A percentile compares a stretch with the other conserved stretches of the same genome.
These are phyloP conservation scores for Podila epigama DNA, from an alignment of 192 early-diverging fungal species.

Conservation along the genomic window DNA sequence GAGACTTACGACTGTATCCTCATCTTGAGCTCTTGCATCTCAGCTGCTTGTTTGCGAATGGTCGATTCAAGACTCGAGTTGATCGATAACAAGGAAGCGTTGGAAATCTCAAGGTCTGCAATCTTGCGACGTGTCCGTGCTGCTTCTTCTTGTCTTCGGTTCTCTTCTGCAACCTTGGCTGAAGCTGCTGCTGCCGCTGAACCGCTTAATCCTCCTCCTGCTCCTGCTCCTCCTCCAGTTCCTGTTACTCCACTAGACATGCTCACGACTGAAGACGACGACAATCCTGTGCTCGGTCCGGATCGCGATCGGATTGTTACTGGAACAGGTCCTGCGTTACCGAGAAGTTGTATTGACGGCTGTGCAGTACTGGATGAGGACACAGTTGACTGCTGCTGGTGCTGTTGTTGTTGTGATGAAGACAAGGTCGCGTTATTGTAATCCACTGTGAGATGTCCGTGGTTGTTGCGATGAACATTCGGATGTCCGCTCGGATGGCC, in stretches of 20 bases:
- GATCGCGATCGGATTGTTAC: neutral
- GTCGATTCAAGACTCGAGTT: constrained; percentile 60
- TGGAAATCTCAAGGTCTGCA: constrained; percentile 65
- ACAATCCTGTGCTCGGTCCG: no score
- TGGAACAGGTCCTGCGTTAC: neutral
- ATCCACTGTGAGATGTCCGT: neutral
- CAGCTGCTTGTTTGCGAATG: constrained; percentile 55
- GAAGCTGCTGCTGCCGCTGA: neutral
- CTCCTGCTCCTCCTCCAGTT: constrained; percentile 26
- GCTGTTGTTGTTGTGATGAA: neutral
- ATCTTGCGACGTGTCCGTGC: constrained; percentile 51
- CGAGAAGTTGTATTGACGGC: neutral
- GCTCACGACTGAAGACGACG: no score
- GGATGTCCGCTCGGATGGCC: neutral
- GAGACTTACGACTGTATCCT: constrained; percentile 39
- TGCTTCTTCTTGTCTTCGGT: constrained; percentile 24
- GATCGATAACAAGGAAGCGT: constrained; percentile 54
- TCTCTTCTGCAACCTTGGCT: constrained; percentile 10
- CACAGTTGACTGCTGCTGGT: no score
- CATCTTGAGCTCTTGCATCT: constrained; percentile 57
- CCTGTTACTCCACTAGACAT: no score
- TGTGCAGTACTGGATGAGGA: neutral
- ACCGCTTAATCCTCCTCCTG: no score
- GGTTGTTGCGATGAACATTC: neutral
- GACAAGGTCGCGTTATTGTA: constrained; percentile 1